Base-by-base conservation (phyloP, 768 basidiomycete genomes). In the Tylopilus vinaceipallidus region DNA sequence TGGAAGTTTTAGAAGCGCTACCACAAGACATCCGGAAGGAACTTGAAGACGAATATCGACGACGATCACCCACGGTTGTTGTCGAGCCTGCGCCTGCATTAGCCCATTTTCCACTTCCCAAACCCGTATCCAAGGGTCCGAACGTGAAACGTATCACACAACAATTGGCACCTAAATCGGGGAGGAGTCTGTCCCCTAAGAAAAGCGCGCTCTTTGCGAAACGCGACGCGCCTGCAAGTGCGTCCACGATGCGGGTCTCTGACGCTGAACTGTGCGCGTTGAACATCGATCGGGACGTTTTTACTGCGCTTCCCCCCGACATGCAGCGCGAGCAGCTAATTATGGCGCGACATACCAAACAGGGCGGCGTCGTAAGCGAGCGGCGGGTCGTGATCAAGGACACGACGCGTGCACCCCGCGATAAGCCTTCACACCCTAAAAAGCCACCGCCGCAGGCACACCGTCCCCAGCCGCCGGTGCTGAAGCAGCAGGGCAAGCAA, bases 291-390 rank as follows among this genome's bases (percentile, higher is more conserved):
- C 82, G 82, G 0, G 80, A 76, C 7, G 82, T 90, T 6, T 94
- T 89, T 57, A 70, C 66, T 0, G 71, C 67, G 27, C 65, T 98
- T 3, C 91, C 91, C 0, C 66, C 68, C 1, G 75, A 80, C 20
- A 63, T 91, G 36, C 88, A 91, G 61, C 77, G 81, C 42, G 91
- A 95, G 59, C 84, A 88, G 53, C 69, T 95, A 24, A 72, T 78
- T n/a, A 69, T 73, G 41, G 79, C 79, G 19, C 75, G 86, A 17
- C 69, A 83, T 19, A 59, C 78, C 30, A 76, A 77, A 56, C 50
- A 69, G 57, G 17, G 72, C 64, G 38, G 71, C 61, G 22, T 70
- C 66, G 4, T 56, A 0, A 64, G 67, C 14, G 69, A 80, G 53
- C 75, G 73, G 39, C 80, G 80, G 60, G 42, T 62, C 9, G 70